A percentile compares a stretch with the other conserved stretches of the same genome.
Evolutionary conservation across 805 yeast genomes (phyloP).

Genomic region (Candida suzukii): DNA sequence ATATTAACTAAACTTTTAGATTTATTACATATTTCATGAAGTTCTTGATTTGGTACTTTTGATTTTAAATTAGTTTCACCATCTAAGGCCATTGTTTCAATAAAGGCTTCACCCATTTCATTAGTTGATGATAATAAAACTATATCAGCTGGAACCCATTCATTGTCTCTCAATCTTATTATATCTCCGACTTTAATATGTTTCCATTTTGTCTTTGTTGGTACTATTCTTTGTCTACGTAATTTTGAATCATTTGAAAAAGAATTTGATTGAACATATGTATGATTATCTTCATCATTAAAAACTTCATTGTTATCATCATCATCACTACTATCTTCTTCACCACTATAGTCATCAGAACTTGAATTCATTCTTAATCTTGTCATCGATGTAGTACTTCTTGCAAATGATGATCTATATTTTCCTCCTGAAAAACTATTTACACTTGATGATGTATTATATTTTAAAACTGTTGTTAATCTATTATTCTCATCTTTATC

Average conservation of each 20-base stretch:
- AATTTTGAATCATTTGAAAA: slow-evolving; percentile 14
- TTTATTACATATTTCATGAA: slow-evolving; percentile 43
- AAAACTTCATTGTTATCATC: slow-evolving; percentile 8
- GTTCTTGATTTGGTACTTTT: slow-evolving; percentile 56
- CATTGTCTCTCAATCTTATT: slow-evolving; percentile 65
- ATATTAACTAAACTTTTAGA: slow-evolving; percentile 44
- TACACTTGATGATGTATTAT: background rate
- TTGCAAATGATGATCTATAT: slow-evolving; percentile 8
- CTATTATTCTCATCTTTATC: slow-evolving; percentile 81
- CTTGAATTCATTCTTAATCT: slow-evolving; percentile 15
- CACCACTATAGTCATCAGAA: background rate
- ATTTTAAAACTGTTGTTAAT: slow-evolving; percentile 31
- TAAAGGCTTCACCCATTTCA: slow-evolving; percentile 59
- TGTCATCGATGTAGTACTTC: slow-evolving; percentile 22
- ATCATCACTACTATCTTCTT: slow-evolving; percentile 9
- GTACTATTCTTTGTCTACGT: slow-evolving; percentile 9
- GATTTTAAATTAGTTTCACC: slow-evolving; percentile 93
- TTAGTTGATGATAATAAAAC: slow-evolving; percentile 61
- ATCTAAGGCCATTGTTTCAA: slow-evolving; percentile 96
- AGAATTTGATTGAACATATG: slow-evolving; percentile 10
- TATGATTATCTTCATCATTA: slow-evolving; percentile 1
- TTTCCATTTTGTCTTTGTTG: slow-evolving; percentile 51
- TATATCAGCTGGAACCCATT: slow-evolving; percentile 93
- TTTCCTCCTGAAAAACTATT: background rate
- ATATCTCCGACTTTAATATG: slow-evolving; percentile 84